Base-by-base conservation (phyloP, 768 basidiomycete genomes). In the Boletus sp. region DNA sequence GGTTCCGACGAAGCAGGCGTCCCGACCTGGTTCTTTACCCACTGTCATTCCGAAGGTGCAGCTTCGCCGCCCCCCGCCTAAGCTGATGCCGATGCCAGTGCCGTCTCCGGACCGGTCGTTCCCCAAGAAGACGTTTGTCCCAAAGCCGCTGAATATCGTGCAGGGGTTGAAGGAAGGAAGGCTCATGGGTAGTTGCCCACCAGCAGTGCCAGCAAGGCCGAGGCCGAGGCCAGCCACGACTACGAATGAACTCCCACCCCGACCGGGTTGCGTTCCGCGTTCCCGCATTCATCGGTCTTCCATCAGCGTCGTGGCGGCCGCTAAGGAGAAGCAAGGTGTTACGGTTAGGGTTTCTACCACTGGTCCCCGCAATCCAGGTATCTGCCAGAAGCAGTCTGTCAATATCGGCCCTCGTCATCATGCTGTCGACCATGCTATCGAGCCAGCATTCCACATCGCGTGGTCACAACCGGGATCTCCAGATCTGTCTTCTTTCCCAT, bases 401-500 rank as follows among this genome's bases (percentile, higher is more conserved):
- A 13, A 2, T 11, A 25, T 7, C 17, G 15, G 1, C 15, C 5
- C 7, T 7, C 15, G 37, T 45, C 7, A 9, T 1, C n/a, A 17
- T 14, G 17, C 17, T 7, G 7, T n/a, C 23, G 0, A 9, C 2
- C n/a, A 17, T 14, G 17, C 17, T 7, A 5, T n/a, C 23, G 0
- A 3, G 25, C 7, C 38, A 1, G 5, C 2, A 14, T 21, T 6
- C 7, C 5, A 8, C 3, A 11, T 7, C n/a, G 29, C 8, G 2
- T 49, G 43, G 34, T 42, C 50, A 0, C 27, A 39, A 2, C 35
- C 38, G 2, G 1, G 32, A 5, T 47, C 43, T 7, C 43, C 62
- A 4, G 29, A 41, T n/a, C 29, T 49, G 7, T 47, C 43, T 11
- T 61, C 53, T 0, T 54, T 41, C 33, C 58, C 44, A 5, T 61